Base-by-base conservation (phyloP, 257 asterid species). In the Thymus quinquecostatus region DNA sequence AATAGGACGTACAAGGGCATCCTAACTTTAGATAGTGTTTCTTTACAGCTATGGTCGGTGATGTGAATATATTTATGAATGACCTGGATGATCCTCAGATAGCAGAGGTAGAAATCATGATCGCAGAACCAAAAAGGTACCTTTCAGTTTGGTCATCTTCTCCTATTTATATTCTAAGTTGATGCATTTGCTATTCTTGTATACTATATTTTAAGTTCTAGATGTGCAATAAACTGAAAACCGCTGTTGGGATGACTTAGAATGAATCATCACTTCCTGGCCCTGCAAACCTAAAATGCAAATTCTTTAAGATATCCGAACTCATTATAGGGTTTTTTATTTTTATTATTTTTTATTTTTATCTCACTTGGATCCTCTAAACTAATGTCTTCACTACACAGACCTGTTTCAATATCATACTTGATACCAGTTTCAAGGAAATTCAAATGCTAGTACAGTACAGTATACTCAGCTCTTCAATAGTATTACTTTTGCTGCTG, bases 31-130 rank as follows among this genome's bases (percentile, higher is more conserved):
- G 29, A 0, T 11, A 30, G 6, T 73, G 60, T 32, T 62, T 65
- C 56, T 74, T 78, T 72, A 58, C 92, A 90, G 98, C 97, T 61
- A 92, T 92, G 97, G 88, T 88, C 75, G 98, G 98, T 68, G 97
- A 92, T 76, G 96, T 92, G 63, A 92, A 92, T 78, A 83, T 92
- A 81, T 92, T 90, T 70, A 72, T 92, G 93, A 92, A 90, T 83
- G 98, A 88, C 77, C 67, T 79, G 78, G 97, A 93, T 70, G 96
- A 93, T 80, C 72, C 88, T 62, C 86, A 79, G 47, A 74, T 78
- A 70, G 98, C 94, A 7, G 98, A 93, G 83, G 77, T 91, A 10
- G 98, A 93, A 82, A 93, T 93, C 69, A 93, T 93, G 97, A 87
- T 93, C 69, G 98, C 97, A 29, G 98, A 93, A 78, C 79, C 59